Conservation (phyloP, 768 basidiomycete species). For the Mycena capillaripes region DNA sequence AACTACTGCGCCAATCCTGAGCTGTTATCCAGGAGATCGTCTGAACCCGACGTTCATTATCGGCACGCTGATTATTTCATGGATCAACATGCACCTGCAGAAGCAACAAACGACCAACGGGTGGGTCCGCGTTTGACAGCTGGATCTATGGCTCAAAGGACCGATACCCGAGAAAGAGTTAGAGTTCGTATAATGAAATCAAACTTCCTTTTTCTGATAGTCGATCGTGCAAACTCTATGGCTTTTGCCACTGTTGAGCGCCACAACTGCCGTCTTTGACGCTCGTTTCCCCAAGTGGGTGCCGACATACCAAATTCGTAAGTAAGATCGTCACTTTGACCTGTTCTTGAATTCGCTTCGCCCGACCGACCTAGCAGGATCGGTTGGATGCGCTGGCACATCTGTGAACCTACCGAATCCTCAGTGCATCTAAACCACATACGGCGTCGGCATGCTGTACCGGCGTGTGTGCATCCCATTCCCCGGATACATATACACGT, state of each 20-base stretch:
- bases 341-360: slow-evolving; percentile 19
- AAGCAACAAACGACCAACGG: slow-evolving; percentile 26
- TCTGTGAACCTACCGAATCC: slow-evolving; percentile 62
- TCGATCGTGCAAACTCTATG: slow-evolving; percentile 28
- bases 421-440: slow-evolving; percentile 68
- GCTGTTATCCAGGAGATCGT: slow-evolving; percentile 23
- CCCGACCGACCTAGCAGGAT: slow-evolving; percentile 38
- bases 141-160: slow-evolving; percentile 29
- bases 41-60: slow-evolving; percentile 5
- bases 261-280: slow-evolving; percentile 26
- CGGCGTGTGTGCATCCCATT: slow-evolving; percentile 73
- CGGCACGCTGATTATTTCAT: slow-evolving; percentile 21
- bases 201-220: slow-evolving; percentile 32
- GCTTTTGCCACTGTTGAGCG: slow-evolving; percentile 30
- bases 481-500: slow-evolving; percentile 79
- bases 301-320: slow-evolving; percentile 43
- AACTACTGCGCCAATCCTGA: slow-evolving; percentile 17
- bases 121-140: slow-evolving; percentile 37
- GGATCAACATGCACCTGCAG: slow-evolving; percentile 36
- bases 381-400: slow-evolving; percentile 20
- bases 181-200: slow-evolving; percentile 40
- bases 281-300: slow-evolving; percentile 16
- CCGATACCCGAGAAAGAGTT: slow-evolving; percentile 33
- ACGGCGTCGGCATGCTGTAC: slow-evolving; percentile 71
- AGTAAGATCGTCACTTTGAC: slow-evolving; percentile 17